These are phyloP conservation scores for Sarocladiaceae sp. DNA, from an alignment of 2,329 filamentous ascomycete genomes.

Conservation along the genomic window DNA sequence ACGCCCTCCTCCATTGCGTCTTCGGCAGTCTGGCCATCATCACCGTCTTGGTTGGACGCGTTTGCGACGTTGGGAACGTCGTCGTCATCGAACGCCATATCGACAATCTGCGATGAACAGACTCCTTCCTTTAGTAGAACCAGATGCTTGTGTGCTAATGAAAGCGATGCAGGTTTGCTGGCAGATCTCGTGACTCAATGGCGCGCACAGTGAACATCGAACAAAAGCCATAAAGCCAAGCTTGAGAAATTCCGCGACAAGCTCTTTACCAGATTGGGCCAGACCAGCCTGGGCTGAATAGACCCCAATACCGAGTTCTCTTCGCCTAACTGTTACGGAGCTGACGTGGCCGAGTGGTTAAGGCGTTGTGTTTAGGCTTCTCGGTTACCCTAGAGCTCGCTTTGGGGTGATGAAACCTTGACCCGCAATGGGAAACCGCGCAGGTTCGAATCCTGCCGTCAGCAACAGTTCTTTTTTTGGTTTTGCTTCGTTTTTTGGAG, in stretches of 20 bases:
- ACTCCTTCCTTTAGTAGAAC: too few species aligned
- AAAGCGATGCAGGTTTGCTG: too few species aligned
- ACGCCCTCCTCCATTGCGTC: constrained; percentile 69
- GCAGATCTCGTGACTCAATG: not conserved
- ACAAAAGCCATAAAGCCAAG: not conserved
- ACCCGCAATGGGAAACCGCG: constrained; percentile 38
- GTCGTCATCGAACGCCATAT: constrained; percentile 41
- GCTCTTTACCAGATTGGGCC: constrained; percentile 3
- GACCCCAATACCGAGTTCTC: constrained; percentile 1
- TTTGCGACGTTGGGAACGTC: constrained; percentile 27
- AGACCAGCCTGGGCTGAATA: not conserved
- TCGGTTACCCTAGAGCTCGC: too few species aligned
- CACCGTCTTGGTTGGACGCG: constrained; percentile 16
- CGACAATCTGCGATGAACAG: too few species aligned
- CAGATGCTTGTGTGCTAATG: too few species aligned
- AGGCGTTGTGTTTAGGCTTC: constrained; percentile 49
- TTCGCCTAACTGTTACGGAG: constrained; percentile 8
- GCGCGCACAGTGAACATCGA: not conserved
- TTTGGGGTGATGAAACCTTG: constrained; percentile 13
- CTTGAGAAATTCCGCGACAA: constrained; percentile 2
- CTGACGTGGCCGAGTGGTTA: constrained; percentile 46
- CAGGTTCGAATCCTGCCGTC: constrained; percentile 47
- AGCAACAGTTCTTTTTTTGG: constrained; percentile 25
- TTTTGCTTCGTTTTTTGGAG: constrained; percentile 1
- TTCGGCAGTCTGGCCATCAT: constrained; percentile 33